Conservation (phyloP, 768 basidiomycete species). For the Postia placenta region DNA sequence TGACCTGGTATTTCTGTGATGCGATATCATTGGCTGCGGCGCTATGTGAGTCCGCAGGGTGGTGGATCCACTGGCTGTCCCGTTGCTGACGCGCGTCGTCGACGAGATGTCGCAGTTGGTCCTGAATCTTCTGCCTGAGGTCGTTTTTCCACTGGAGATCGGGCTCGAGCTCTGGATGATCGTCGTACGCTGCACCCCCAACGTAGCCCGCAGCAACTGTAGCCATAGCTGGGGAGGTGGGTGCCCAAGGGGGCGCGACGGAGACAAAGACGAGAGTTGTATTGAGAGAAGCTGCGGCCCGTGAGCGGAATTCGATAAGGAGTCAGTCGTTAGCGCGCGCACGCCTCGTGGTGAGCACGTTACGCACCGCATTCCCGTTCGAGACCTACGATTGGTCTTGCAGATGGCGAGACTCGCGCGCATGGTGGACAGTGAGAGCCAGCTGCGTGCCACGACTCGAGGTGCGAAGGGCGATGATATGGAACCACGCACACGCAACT, state of each 20-base stretch:
- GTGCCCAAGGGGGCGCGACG: not conserved
- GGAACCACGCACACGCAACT: too few relatives aligned
- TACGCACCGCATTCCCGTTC: not conserved
- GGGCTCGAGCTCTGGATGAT: constrained; percentile 35
- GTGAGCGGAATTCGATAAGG: not conserved
- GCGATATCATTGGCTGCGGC: constrained; percentile 12
- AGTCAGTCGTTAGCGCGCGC: constrained; percentile 1
- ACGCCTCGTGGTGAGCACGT: constrained; percentile 1
- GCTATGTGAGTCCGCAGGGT: constrained; percentile 21
- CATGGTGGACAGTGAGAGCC: too few relatives aligned
- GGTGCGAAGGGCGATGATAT: too few relatives aligned
- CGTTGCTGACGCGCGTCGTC: constrained; percentile 62
- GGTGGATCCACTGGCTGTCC: constrained; percentile 39
- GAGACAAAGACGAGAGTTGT: constrained; percentile 1
- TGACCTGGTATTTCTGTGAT: constrained; percentile 30
- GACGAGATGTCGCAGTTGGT: constrained; percentile 33
- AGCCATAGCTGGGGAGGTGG: not conserved
- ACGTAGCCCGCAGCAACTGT: constrained; percentile 1
- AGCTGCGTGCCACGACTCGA: too few relatives aligned
- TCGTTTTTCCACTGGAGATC: constrained; percentile 49
- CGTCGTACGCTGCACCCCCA: not conserved
- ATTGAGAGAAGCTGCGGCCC: too few relatives aligned
- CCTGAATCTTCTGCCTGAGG: constrained; percentile 47
- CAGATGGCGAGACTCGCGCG: too few relatives aligned
- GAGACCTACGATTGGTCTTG: not conserved